Conservation (phyloP, 805 yeast genomes). For the Pichia insulana region DNA sequence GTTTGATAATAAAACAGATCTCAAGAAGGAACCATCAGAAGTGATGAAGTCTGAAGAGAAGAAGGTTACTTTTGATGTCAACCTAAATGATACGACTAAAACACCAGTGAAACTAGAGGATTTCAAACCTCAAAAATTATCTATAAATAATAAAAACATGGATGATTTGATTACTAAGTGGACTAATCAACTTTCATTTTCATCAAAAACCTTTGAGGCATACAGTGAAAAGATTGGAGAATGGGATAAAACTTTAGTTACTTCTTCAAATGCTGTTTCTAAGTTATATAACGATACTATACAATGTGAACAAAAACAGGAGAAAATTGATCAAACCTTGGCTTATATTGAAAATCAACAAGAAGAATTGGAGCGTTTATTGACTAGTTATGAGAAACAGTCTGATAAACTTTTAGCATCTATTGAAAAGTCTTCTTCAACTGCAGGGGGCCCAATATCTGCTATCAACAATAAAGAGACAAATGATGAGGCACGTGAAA, state of each 20-base stretch:
- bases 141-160: constrained; percentile 82
- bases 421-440: constrained; percentile 19
- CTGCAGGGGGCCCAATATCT: neutral
- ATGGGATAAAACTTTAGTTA: constrained; percentile 82
- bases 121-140: constrained; percentile 58
- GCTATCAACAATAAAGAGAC: constrained; percentile 22
- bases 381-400: constrained; percentile 76
- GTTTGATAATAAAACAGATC: constrained; percentile 14
- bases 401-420: constrained; percentile 42
- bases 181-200: constrained; percentile 75
- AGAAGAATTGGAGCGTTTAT: constrained; percentile 74
- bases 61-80: constrained; percentile 6
- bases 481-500: constrained; percentile 81
- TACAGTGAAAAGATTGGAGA: constrained; percentile 67
- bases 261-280: constrained; percentile 78
- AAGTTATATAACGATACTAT: constrained; percentile 69
- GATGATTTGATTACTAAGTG: constrained; percentile 90
- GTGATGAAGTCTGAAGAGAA: constrained; percentile 3
- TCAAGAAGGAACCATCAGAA: constrained; percentile 10
- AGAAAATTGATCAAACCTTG: constrained; percentile 78
- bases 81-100: constrained; percentile 16
- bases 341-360: constrained; percentile 86
- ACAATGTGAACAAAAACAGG: constrained; percentile 78
- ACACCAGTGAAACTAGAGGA: constrained; percentile 37
- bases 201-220: constrained; percentile 63